Evolutionary conservation across 768 basidiomycete species (phyloP).

Genomic region (Mycena latifolia): DNA sequence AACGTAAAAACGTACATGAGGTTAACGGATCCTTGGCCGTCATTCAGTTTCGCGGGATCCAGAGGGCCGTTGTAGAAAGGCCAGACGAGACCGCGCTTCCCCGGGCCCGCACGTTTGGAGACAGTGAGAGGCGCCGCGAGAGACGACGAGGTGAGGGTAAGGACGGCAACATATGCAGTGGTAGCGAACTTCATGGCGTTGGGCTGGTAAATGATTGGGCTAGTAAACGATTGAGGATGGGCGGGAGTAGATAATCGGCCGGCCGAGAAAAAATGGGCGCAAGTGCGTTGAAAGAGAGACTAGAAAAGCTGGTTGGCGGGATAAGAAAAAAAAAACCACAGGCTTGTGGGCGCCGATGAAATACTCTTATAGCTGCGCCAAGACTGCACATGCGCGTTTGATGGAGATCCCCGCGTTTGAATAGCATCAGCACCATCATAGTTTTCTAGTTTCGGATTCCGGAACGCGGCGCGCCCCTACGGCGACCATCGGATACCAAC

Average conservation of each 20-base stretch:
- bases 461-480: background rate
- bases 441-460: background rate
- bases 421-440: background rate
- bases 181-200: conserved; percentile 24
- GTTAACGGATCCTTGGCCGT: conserved; percentile 47
- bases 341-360: too few relatives aligned
- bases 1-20: conserved; percentile 22
- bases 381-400: background rate
- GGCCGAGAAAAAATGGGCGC: background rate
- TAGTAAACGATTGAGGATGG: background rate
- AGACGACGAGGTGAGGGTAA: conserved; percentile 26
- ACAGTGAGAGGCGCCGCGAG: conserved; percentile 29
- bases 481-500: too few relatives aligned
- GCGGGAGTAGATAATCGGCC: background rate
- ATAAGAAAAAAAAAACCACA: background rate
- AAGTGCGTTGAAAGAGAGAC: background rate
- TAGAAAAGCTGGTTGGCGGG: background rate
- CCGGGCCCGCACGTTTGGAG: conserved; percentile 40
- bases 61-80: conserved; percentile 48
- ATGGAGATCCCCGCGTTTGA: background rate
- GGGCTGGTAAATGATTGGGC: background rate
- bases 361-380: too few relatives aligned
- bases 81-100: conserved; percentile 54
- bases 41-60: conserved; percentile 40
- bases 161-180: conserved; percentile 15